A percentile compares a stretch with the other conserved stretches of the same genome.
These are phyloP conservation scores for Trichopus zeylanicus DNA, from an alignment of 116 monocot genomes.

Conservation along the genomic window DNA sequence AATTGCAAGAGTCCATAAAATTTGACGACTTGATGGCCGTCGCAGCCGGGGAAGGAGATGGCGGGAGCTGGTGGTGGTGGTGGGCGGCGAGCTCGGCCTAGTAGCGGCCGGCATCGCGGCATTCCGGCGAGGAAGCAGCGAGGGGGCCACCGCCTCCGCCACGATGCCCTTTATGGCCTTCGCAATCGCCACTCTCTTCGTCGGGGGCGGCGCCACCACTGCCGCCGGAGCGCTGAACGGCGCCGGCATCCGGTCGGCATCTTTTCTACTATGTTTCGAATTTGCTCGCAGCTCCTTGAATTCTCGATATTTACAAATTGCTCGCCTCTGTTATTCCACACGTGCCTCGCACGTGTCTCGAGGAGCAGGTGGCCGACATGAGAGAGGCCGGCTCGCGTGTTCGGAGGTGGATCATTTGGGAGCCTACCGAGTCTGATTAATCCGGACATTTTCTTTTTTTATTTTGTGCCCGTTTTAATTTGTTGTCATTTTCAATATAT, in stretches of 20 bases:
- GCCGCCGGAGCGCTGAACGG: conserved; percentile 29
- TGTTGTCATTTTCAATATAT: too few species aligned
- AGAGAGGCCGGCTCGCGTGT: conserved; percentile 32
- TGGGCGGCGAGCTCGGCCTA: conserved; percentile 70
- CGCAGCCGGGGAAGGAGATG: too few species aligned
- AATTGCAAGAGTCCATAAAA: too few species aligned
- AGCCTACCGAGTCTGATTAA: conserved; percentile 7
- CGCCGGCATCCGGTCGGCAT: conserved; percentile 47
- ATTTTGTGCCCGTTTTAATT: too few species aligned
- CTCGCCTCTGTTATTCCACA: too few species aligned
- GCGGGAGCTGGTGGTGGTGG: conserved; percentile 48
- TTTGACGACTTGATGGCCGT: too few species aligned
- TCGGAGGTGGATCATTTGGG: conserved; percentile 29
- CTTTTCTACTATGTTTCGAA: too few species aligned
- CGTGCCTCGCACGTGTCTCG: too few species aligned
- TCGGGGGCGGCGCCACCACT: conserved; percentile 65
- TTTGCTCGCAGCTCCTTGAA: too few species aligned
- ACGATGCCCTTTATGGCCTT: conserved; percentile 93
- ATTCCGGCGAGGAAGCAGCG: conserved; percentile 43
- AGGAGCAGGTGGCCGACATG: conserved; percentile 43
- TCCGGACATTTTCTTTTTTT: too few species aligned
- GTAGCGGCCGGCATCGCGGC: conserved; percentile 39
- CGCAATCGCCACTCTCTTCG: conserved; percentile 62
- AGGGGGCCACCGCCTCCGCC: too few species aligned
- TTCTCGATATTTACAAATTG: too few species aligned